Evolutionary conservation across 1,284 basidiomycete genomes (phyloP), one percentile per base, ranked within the genome.

Genomic region (Pseudozyma sp.): DNA sequence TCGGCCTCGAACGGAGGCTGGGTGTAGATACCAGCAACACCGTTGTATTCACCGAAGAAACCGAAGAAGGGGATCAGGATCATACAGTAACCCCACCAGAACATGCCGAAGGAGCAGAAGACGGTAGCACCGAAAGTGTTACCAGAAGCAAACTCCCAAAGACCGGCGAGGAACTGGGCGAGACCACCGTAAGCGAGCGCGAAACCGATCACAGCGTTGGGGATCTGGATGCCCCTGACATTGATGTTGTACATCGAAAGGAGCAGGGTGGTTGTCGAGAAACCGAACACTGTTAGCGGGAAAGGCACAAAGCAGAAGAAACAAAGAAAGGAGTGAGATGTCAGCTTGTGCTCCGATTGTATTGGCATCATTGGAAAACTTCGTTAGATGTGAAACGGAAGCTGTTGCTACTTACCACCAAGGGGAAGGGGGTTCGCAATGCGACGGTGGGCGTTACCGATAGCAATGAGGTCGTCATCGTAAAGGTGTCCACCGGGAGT

Each of bases 41-140:
- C 77, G 40, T 78, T 52, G 69, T 79, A 73, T 0, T 25, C 25
- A 10, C 75, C 77, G 48, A 59, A 63, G 47, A 70, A 66, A 3
- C 77, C 77, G 40, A 79, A 79, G 60, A 78, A 79, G 4, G 73
- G 73, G 45, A 72, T 76, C 42, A 79, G 45, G 19, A 78, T 69
- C n/a, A 78, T 68, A 1, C 63, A 5, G 63, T 70, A 79, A 42
- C 77, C 77, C 77, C 77, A 79, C 77, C 77, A 79, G 58, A 79
- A 79, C 63, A 65, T 63, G 48, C 70, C 70, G 55, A 76, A 76
- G 34, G 60, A 60, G 53, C 56, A 61, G 44, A 75, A 80, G 12
- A 78, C 70, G 16, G 76, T 76, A 13, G 69, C 78, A 57, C 75
- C 78, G 21, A 80, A 75, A 5, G 77, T 80, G 70, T 80, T 80